Evolutionary conservation across 192 early-diverging fungal species (phyloP).

Genomic region (Umbelopsis vinacea): DNA sequence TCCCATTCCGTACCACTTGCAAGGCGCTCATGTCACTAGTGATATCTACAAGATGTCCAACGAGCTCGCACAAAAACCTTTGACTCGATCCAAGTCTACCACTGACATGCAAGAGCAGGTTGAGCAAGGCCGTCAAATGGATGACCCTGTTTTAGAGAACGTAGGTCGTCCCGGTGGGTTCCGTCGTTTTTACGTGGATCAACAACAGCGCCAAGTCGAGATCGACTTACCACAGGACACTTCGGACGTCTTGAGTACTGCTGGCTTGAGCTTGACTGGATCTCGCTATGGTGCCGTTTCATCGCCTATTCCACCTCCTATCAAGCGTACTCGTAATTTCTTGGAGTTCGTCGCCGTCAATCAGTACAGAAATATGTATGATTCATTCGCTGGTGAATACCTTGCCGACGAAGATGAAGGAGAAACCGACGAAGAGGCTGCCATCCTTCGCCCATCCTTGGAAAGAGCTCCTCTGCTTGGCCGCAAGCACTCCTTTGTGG

Average conservation of each 20-base stretch:
- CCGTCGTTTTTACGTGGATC: conserved; percentile 74
- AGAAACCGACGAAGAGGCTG: background rate
- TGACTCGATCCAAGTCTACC: conserved; percentile 12
- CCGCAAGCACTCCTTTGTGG: conserved; percentile 25
- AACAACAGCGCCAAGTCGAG: conserved; percentile 28
- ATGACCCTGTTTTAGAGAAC: conserved; percentile 41
- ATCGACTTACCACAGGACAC: background rate
- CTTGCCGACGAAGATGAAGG: conserved; percentile 13
- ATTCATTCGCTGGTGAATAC: conserved; percentile 16
- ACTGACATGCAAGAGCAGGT: conserved; percentile 14
- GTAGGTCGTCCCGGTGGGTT: conserved; percentile 76
- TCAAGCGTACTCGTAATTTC: conserved; percentile 18
- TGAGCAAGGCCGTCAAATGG: background rate
- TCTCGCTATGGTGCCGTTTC: background rate
- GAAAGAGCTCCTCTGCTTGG: background rate
- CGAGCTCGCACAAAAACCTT: conserved; percentile 26
- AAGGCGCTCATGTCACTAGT: conserved; percentile 41
- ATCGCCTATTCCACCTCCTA: background rate
- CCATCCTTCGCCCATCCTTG: background rate
- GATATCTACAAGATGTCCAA: conserved; percentile 46
- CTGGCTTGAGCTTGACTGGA: background rate
- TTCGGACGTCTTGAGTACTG: background rate
- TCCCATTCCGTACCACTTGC: conserved; percentile 40
- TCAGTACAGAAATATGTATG: conserved; percentile 12
- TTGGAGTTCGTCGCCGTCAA: conserved; percentile 12